Evolutionary conservation across 2,329 filamentous ascomycete genomes (phyloP), one percentile per base, ranked within the genome.

Genomic region (Colletotrichum gigasporum): DNA sequence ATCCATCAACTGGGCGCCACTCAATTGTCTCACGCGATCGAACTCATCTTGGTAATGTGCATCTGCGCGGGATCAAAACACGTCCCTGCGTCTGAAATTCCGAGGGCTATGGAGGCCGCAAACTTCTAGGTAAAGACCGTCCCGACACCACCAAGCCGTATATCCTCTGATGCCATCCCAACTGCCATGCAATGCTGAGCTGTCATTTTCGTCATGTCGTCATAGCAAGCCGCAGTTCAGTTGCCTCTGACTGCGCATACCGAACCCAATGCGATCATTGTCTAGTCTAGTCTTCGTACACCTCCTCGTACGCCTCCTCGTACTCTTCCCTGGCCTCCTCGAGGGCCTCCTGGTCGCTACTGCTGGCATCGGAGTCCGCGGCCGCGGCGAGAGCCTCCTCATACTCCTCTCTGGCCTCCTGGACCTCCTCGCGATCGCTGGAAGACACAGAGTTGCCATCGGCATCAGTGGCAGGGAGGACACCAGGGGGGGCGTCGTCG

Each of bases 301-400:
- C 72, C 54, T 82, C 82, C 67, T 83, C 81, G 52, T 83, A 82
- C 50, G 79, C 79, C 70, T 87, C 83, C 48, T 82, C 75, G 60
- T 84, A 83, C 70, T 82, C 82, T 69, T 83, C 74, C 56, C 82
- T 68, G 2, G 83, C 83, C 71, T 88, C 85, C 65, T 85, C 81
- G 4, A 85, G 73, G 57, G 82, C 81, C 72, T 87, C 79, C 4
- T 77, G 71, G 63, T 85, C 84, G 65, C 83, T 87, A 69, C 80
- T 86, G 73, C 79, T 84, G 16, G 80, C 80, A 51, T 77, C 75
- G 1, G 80, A 82, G 67, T 79, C 77, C 4, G 70, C 67, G 7
- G 78, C 80, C 1, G 68, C 74, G 39, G 73, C 75, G 10, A 79
- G 72, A 3, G 80, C 79, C 67, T 82, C 80, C 68, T 84, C 80